Base-by-base conservation (phyloP, 1,284 basidiomycete species). In the Ganoderma multipileum region DNA sequence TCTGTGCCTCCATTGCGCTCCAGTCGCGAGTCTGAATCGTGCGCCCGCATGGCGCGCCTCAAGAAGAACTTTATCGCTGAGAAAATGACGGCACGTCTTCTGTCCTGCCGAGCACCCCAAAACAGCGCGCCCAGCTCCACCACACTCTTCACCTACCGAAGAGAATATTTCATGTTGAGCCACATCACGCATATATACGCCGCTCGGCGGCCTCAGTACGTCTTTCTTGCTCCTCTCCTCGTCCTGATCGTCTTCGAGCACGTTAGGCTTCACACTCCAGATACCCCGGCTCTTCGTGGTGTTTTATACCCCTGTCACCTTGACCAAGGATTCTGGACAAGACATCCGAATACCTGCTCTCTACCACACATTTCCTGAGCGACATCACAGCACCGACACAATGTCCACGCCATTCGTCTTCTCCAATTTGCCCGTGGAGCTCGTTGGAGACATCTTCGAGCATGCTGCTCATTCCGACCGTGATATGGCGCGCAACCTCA, bases 361-460 rank as follows among this genome's bases (percentile, higher is more conserved):
- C 30, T 5, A 7, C 23, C 20, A 30, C 61, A 5, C 61, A 50
- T 18, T 9, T 14, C 41, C 18, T 42, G 38, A 12, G 28, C 63
- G 8, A 38, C 33, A 9, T 26, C 44, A 28, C 58, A 16, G 28
- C 42, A 57, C 23, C 63, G 28, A 23, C 38, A 62, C 54, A 14
- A 69, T 70, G 67, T 52, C 63, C 5, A 44, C 69, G 7, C 73
- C 72, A 16, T 69, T 72, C 57, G 64, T 75, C 26, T 80, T 81
- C 66, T 72, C 76, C 59, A 58, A 76, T 62, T 73, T 83, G 26
- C 83, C 82, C n/a, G 63, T 75, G 50, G 82, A 83, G 68, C 76
- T 83, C 64, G 65, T 82, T 23, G 78, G 78, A 23, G 75, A 77
- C 64, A 73, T 84, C 65, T 74, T 83, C 74, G 78, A 80, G 63